Evolutionary conservation across 805 yeast genomes (phyloP).

Genomic region (Hanseniaspora lindneri): DNA sequence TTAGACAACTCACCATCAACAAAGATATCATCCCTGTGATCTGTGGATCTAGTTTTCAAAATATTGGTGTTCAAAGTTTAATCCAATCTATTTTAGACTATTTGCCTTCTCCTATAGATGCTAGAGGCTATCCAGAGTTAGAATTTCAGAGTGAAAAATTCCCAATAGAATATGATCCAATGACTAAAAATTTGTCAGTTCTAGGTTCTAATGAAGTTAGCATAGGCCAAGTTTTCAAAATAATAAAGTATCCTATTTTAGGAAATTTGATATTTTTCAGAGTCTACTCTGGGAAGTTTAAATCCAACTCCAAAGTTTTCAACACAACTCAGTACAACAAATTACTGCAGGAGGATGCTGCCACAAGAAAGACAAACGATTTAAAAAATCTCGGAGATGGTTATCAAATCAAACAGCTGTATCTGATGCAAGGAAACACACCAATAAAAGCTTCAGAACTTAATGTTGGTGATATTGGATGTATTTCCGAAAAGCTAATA

Average conservation of each 20-base stretch:
- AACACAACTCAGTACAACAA: conserved; percentile 41
- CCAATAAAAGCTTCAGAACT: conserved; percentile 60
- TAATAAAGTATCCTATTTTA: conserved; percentile 68
- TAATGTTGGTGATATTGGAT: conserved; percentile 80
- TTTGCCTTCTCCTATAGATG: conserved; percentile 72
- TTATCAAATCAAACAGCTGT: conserved; percentile 53
- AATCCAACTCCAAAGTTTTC: conserved; percentile 47
- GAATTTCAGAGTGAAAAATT: conserved; percentile 18
- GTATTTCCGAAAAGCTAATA: conserved; percentile 28
- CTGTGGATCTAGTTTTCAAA: conserved; percentile 86
- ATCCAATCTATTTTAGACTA: conserved; percentile 70
- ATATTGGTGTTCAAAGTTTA: conserved; percentile 90
- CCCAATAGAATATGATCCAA: conserved; percentile 32
- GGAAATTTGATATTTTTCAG: conserved; percentile 79
- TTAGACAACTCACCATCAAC: conserved; percentile 50
- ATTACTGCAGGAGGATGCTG: background rate
- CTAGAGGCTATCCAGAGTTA: conserved; percentile 42
- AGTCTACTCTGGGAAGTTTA: conserved; percentile 71
- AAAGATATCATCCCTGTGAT: conserved; percentile 61
- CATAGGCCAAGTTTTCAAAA: conserved; percentile 83
- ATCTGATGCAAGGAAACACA: conserved; percentile 78
- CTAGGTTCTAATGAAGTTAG: conserved; percentile 50
- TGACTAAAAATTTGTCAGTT: conserved; percentile 38
- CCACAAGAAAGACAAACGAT: background rate
- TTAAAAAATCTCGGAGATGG: conserved; percentile 44